Evolutionary conservation across 306 rosid genomes (phyloP).

Genomic region (Cucurbita ficifolia): DNA sequence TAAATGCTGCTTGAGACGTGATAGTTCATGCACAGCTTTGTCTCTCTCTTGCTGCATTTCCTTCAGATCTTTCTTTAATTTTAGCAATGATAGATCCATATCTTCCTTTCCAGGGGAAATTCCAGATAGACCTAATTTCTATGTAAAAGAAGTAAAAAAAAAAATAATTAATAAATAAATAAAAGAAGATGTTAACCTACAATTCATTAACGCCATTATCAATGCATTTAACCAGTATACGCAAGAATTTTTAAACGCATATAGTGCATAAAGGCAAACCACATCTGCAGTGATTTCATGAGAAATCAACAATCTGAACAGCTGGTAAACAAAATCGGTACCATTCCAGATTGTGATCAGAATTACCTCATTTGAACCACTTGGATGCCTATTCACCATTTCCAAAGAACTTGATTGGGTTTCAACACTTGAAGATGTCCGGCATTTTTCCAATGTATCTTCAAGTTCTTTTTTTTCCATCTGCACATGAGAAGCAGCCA

Average conservation of each 20-base stretch:
- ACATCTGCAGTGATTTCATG: not conserved
- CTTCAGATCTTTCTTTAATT: slow-evolving; percentile 49
- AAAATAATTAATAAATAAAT: no score
- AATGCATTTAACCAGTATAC: not conserved
- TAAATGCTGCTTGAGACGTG: slow-evolving; percentile 95
- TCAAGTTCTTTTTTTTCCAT: slow-evolving; percentile 60
- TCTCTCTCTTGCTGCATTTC: slow-evolving; percentile 61
- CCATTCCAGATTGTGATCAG: not conserved
- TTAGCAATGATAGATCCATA: slow-evolving; percentile 53
- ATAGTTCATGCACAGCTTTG: slow-evolving; percentile 57
- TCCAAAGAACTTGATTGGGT: slow-evolving; percentile 28
- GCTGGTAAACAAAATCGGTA: not conserved
- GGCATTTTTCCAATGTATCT: slow-evolving; percentile 42
- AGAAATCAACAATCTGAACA: slow-evolving; percentile 2
- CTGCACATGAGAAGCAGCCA: slow-evolving; percentile 16
- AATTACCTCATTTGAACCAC: slow-evolving; percentile 39
- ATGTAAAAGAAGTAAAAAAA: no score
- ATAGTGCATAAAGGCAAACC: not conserved
- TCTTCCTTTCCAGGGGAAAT: slow-evolving; percentile 62
- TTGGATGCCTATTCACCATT: slow-evolving; percentile 25
- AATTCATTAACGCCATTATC: not conserved
- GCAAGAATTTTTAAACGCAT: not conserved
- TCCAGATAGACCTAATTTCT: slow-evolving; percentile 36
- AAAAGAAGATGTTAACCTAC: no score
- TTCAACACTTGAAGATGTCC: slow-evolving; percentile 16